Evolutionary conservation across 129 eudicot genomes (phyloP).

Genomic region (Rutidosis leptorrhynchoides): DNA sequence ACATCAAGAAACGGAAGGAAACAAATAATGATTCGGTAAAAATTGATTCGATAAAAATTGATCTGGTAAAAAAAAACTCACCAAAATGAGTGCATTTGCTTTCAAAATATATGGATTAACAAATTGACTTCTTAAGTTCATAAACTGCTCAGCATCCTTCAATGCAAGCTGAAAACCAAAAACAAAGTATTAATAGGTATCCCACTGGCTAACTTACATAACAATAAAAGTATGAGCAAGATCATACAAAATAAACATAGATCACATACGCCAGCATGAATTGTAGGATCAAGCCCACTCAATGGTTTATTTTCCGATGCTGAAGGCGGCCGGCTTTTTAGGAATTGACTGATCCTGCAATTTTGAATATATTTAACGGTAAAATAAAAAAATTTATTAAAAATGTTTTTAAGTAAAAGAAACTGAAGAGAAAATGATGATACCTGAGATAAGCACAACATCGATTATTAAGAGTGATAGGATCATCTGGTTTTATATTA

Average conservation of each 20-base stretch:
- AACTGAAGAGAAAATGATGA: slow-evolving; percentile 5
- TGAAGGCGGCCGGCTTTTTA: slow-evolving; percentile 66
- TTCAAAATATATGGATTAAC: slow-evolving; percentile 58
- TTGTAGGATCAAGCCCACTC: slow-evolving; percentile 94
- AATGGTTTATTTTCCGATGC: slow-evolving; percentile 82
- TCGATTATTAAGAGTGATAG: slow-evolving; percentile 70
- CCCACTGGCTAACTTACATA: background rate
- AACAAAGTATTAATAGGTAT: slow-evolving; percentile 15
- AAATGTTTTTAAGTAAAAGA: background rate
- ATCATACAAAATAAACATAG: slow-evolving; percentile 38
- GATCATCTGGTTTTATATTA: slow-evolving; percentile 59
- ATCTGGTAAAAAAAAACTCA: slow-evolving; percentile 26
- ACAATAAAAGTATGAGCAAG: slow-evolving; percentile 29
- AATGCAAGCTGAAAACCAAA: slow-evolving; percentile 71
- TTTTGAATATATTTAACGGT: background rate
- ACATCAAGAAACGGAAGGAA: background rate
- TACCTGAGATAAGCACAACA: slow-evolving; percentile 81
- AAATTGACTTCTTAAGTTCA: slow-evolving; percentile 46
- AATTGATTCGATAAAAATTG: background rate
- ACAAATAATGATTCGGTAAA: background rate
- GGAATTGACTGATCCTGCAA: slow-evolving; percentile 70
- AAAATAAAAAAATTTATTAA: background rate
- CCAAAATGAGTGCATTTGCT: slow-evolving; percentile 84
- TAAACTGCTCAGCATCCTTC: slow-evolving; percentile 91
- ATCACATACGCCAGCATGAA: slow-evolving; percentile 85